These are phyloP conservation scores for Russula lepida DNA, from an alignment of 768 basidiomycete genomes.

Conservation along the genomic window DNA sequence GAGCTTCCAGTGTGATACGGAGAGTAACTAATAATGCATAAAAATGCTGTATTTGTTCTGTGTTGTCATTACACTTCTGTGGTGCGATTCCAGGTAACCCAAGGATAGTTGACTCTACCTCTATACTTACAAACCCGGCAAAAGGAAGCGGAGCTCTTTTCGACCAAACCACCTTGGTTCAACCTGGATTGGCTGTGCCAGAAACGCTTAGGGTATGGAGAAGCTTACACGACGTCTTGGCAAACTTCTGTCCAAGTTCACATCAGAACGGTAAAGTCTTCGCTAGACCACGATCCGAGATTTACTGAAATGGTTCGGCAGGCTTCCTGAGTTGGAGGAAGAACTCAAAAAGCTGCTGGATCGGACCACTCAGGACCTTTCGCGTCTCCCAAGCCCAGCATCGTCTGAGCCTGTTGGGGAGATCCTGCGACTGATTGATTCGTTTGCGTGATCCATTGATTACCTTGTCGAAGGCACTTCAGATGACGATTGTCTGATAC, in stretches of 20 bases:
- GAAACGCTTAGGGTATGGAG: slow-evolving; percentile 13
- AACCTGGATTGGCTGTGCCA: slow-evolving; percentile 4
- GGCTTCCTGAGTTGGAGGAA: slow-evolving; percentile 48
- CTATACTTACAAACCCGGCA: slow-evolving; percentile 13
- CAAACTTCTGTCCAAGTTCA: not conserved
- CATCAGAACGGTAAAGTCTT: slow-evolving; percentile 1
- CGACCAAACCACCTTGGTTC: slow-evolving; percentile 8
- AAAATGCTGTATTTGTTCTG: too few species aligned
- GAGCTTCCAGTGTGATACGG: too few species aligned
- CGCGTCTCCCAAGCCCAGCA: slow-evolving; percentile 38
- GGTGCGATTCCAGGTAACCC: too few species aligned
- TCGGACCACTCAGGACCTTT: slow-evolving; percentile 28
- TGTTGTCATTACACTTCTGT: too few species aligned
- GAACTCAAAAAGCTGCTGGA: slow-evolving; percentile 41
- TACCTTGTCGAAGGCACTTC: slow-evolving; percentile 46
- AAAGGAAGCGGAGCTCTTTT: slow-evolving; percentile 14
- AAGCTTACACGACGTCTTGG: slow-evolving; percentile 13
- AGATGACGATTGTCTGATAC: slow-evolving; percentile 41
- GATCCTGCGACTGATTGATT: slow-evolving; percentile 37
- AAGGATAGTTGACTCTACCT: too few species aligned
- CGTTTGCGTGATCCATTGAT: slow-evolving; percentile 38
- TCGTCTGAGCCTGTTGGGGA: slow-evolving; percentile 48
- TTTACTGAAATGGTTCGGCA: slow-evolving; percentile 23
- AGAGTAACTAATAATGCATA: too few species aligned
- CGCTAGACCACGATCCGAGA: too few species aligned